These are phyloP conservation scores for Cryptococcus sp. DNA, from an alignment of 1,284 basidiomycete species.

Conservation along the genomic window DNA sequence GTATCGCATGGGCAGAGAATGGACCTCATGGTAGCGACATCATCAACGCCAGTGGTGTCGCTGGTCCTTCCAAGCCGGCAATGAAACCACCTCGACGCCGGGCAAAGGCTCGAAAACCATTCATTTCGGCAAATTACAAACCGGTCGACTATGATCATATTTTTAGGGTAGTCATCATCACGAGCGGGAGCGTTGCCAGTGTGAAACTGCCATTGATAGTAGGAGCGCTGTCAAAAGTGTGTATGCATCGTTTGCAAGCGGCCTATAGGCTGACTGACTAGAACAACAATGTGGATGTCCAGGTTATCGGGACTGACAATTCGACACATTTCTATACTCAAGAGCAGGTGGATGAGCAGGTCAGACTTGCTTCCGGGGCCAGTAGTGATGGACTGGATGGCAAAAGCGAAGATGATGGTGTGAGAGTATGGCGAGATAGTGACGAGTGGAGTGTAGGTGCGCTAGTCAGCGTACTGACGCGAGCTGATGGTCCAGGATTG, in stretches of 20 bases:
- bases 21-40: too few species aligned
- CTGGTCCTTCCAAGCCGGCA: too few species aligned
- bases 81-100: too few species aligned
- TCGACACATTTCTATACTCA: slow-evolving; percentile 73
- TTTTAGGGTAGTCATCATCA: slow-evolving; percentile 71
- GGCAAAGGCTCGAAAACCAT: slow-evolving; percentile 20
- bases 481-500: slow-evolving; percentile 49
- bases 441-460: slow-evolving; percentile 85
- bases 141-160: slow-evolving; percentile 32
- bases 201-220: slow-evolving; percentile 90
- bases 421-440: slow-evolving; percentile 77
- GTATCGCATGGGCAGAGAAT: background rate
- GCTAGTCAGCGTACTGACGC: background rate
- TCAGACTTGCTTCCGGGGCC: slow-evolving; percentile 4
- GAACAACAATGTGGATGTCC: slow-evolving; percentile 69
- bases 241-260: slow-evolving; percentile 27
- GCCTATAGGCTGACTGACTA: too few species aligned
- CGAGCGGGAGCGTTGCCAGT: slow-evolving; percentile 89
- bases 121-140: slow-evolving; percentile 31
- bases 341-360: slow-evolving; percentile 52
- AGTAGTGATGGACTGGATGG: background rate
- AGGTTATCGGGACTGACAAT: slow-evolving; percentile 75
- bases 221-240: slow-evolving; percentile 64
- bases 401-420: slow-evolving; percentile 49
- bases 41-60: too few species aligned